These are phyloP conservation scores for Phlyctochytrium planicorne DNA, from an alignment of 192 early-diverging fungal genomes.

Conservation along the genomic window DNA sequence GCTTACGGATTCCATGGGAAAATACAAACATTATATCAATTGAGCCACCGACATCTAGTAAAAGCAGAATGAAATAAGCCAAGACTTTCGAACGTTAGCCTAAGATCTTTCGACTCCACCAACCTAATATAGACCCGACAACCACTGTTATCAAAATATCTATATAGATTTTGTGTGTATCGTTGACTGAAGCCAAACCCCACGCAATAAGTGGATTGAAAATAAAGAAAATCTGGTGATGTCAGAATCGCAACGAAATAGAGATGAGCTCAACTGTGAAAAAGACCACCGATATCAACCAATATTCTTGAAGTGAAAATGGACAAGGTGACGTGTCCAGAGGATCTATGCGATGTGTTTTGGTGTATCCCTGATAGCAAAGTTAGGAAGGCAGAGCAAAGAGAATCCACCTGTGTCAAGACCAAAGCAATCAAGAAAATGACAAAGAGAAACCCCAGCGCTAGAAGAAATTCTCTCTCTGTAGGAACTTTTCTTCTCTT, in stretches of 20 bases:
- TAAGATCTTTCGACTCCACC: background rate
- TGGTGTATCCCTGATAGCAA: background rate
- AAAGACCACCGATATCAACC: background rate
- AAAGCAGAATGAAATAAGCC: background rate
- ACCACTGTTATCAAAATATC: background rate
- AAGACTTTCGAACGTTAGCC: background rate
- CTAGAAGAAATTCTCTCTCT: background rate
- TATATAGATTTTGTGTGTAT: background rate
- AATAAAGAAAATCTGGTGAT: background rate
- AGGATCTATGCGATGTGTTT: background rate
- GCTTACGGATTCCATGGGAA: background rate
- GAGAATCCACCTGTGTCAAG: background rate
- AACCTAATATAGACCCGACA: background rate
- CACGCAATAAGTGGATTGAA: background rate
- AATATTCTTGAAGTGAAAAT: background rate
- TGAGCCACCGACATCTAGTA: background rate
- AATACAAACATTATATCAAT: background rate
- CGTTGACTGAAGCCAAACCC: background rate
- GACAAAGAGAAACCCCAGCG: background rate
- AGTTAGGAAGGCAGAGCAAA: background rate
- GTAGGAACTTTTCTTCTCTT: background rate
- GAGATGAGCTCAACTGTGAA: background rate
- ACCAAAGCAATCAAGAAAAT: background rate
- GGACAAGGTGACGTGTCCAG: background rate
- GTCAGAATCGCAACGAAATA: background rate